Evolutionary conservation across 1,284 basidiomycete species (phyloP).

Genomic region (Peniophora sp.): DNA sequence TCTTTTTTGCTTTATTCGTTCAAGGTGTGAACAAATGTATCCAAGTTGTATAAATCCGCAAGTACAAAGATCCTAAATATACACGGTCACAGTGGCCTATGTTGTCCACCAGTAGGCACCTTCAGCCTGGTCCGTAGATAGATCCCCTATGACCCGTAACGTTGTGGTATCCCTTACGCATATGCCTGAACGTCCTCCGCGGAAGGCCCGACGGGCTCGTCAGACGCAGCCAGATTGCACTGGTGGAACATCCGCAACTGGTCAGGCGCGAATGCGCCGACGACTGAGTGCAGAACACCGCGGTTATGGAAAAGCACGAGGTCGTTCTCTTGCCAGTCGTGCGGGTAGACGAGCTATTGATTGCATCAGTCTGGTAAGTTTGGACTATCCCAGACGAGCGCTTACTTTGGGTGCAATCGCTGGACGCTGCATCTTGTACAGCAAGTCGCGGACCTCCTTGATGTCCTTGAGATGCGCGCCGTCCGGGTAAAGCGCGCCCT

Average conservation of each 20-base stretch:
- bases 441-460: slow-evolving; percentile 57
- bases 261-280: slow-evolving; percentile 64
- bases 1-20: too few species aligned
- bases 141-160: too few species aligned
- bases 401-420: slow-evolving; percentile 61
- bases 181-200: slow-evolving; percentile 56
- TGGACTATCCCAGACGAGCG: slow-evolving; percentile 12
- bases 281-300: slow-evolving; percentile 71
- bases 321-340: slow-evolving; percentile 61
- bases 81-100: too few species aligned
- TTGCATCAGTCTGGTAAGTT: background rate
- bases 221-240: slow-evolving; percentile 75
- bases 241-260: slow-evolving; percentile 76
- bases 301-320: slow-evolving; percentile 71
- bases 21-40: too few species aligned
- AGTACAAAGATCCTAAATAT: too few species aligned
- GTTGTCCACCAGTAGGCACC: too few species aligned
- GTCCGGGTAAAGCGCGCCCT: slow-evolving; percentile 64
- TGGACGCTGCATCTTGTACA: slow-evolving; percentile 78
- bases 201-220: slow-evolving; percentile 58
- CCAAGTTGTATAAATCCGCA: too few species aligned
- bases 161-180: slow-evolving; percentile 27
- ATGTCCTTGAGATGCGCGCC: slow-evolving; percentile 68
- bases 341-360: slow-evolving; percentile 48
- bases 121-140: too few species aligned